phyloP scores from a whole-genome alignment of 2,329 filamentous ascomycete species.

The Aureobasidium melanogenum region DNA sequence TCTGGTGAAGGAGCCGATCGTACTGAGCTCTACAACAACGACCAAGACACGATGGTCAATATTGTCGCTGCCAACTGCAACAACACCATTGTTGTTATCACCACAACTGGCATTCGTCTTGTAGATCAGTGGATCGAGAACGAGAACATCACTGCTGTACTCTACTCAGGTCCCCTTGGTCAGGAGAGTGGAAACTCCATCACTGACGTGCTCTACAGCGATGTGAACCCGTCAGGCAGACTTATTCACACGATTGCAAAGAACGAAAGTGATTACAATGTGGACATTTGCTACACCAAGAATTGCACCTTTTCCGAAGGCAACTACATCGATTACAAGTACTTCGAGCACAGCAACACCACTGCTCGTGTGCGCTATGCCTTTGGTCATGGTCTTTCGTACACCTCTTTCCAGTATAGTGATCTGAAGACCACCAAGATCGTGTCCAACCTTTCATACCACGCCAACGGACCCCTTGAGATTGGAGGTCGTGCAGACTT shows the following conservation, averaged over 20 bases:
- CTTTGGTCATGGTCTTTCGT: slow-evolving; percentile 31
- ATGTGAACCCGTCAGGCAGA: slow-evolving; percentile 41
- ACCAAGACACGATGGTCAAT: slow-evolving; percentile 32
- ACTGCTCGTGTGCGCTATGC: slow-evolving; percentile 23
- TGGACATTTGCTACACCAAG: slow-evolving; percentile 55
- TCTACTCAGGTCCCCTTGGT: slow-evolving; percentile 32
- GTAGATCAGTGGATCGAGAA: slow-evolving; percentile 19
- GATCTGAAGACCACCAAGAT: slow-evolving; percentile 43
- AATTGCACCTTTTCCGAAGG: slow-evolving; percentile 66
- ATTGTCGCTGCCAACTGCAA: slow-evolving; percentile 35
- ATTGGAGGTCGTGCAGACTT: slow-evolving; percentile 49
- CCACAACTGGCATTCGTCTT: slow-evolving; percentile 26
- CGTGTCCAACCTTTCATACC: slow-evolving; percentile 68
- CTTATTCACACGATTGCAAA: slow-evolving; percentile 67
- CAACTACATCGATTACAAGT: slow-evolving; percentile 65
- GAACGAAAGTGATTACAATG: slow-evolving; percentile 55
- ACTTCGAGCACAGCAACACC: slow-evolving; percentile 48
- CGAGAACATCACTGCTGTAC: slow-evolving; percentile 30
- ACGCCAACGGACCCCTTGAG: slow-evolving; percentile 40
- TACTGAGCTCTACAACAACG: slow-evolving; percentile 35
- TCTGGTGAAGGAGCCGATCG: slow-evolving; percentile 40
- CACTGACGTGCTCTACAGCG: slow-evolving; percentile 38
- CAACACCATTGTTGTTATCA: slow-evolving; percentile 42
- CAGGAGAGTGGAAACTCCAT: slow-evolving; percentile 40
- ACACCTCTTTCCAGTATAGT: slow-evolving; percentile 25